Percentiles rank a stretch among this genome's conserved stretches.
These are phyloP conservation scores for Picea abies DNA, from an alignment of 83 land plant genomes.

Conservation along the genomic window DNA sequence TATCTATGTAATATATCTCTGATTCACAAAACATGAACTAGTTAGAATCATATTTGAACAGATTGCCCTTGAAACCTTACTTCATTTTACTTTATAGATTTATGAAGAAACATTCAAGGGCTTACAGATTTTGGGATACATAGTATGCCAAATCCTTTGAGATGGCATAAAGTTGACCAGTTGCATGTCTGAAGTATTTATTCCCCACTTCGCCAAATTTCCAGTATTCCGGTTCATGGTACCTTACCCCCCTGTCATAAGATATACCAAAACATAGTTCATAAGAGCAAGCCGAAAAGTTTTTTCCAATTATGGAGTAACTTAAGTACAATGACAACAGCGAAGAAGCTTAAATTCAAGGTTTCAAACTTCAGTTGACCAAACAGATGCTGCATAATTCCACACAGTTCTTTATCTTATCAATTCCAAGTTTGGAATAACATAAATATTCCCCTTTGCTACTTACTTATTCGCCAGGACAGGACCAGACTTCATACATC, in stretches of 20 bases:
- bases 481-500: constrained; percentile 75
- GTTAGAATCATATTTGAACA: background rate
- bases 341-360: background rate
- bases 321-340: background rate
- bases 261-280: background rate
- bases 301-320: background rate
- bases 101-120: background rate
- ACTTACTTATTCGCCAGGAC: constrained; percentile 68
- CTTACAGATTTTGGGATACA: constrained; percentile 51
- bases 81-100: background rate
- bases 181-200: constrained; percentile 61
- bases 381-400: background rate
- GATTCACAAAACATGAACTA: background rate
- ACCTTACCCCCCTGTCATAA: constrained; percentile 47
- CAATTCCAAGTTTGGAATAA: background rate
- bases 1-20: constrained; percentile 69
- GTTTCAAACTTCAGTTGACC: background rate
- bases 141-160: constrained; percentile 57
- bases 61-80: background rate
- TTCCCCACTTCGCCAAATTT: constrained; percentile 64
- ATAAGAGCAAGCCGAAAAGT: background rate
- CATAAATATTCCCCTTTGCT: constrained; percentile 1
- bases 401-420: background rate
- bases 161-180: constrained; percentile 62
- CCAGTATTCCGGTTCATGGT: constrained; percentile 64